A percentile compares a stretch with the other conserved stretches of the same genome.
Conservation (phyloP, 495 filamentous ascomycete genomes). For the Talaromyces nanjingensis region DNA sequence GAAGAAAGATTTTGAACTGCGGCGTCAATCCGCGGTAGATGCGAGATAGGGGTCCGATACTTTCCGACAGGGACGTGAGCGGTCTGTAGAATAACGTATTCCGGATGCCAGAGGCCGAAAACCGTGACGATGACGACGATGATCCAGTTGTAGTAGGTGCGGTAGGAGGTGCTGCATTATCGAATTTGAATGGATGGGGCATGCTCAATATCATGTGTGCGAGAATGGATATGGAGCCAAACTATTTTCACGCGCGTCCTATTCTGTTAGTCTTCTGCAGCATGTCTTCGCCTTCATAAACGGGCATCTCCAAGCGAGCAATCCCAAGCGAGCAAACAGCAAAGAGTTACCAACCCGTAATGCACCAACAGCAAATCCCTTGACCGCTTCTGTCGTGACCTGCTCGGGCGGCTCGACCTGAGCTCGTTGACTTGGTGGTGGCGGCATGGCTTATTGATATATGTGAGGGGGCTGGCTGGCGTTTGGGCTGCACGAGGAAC, state of each 20-base stretch:
- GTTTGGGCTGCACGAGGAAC: neutral
- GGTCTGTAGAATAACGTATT: constrained; percentile 37
- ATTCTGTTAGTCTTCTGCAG: neutral
- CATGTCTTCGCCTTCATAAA: neutral
- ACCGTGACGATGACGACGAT: constrained; percentile 20
- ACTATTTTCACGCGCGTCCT: constrained; percentile 18
- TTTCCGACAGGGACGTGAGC: constrained; percentile 37
- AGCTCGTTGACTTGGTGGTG: constrained; percentile 29
- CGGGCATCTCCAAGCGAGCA: too few relatives aligned
- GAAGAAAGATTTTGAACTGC: constrained; percentile 89
- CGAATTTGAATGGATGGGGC: constrained; percentile 40
- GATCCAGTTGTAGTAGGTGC: constrained; percentile 14
- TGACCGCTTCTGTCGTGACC: constrained; percentile 32
- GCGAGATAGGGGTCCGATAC: constrained; percentile 48
- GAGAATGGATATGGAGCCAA: constrained; percentile 41
- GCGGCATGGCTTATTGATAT: constrained; percentile 24
- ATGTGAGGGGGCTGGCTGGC: neutral
- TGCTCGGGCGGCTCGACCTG: constrained; percentile 37
- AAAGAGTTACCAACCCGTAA: constrained; percentile 30
- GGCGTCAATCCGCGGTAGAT: constrained; percentile 76
- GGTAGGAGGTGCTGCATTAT: constrained; percentile 11
- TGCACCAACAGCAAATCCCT: constrained; percentile 38
- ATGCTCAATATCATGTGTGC: constrained; percentile 42
- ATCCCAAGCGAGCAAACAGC: too few relatives aligned
- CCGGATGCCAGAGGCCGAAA: constrained; percentile 31